phyloP scores from a whole-genome alignment of 2,329 filamentous ascomycete species.

The Cercospora sesami region DNA sequence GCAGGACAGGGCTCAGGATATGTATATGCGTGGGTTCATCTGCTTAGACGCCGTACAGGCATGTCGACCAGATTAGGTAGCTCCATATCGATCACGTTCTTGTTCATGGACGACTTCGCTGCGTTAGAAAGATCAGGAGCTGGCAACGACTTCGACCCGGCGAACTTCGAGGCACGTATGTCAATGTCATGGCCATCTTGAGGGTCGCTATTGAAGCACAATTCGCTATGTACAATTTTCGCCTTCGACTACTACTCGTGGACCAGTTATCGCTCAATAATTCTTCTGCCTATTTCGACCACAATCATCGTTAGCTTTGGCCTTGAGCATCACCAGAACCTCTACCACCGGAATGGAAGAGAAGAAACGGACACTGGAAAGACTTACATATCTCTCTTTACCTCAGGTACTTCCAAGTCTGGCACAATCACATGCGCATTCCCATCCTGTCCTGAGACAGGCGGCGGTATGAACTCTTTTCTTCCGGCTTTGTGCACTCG shows the following conservation, averaged over 20 bases:
- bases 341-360: too few relatives aligned
- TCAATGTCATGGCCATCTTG: too few relatives aligned
- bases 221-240: not conserved
- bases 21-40: not conserved
- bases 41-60: not conserved
- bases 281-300: not conserved
- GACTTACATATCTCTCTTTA: slow-evolving; percentile 7
- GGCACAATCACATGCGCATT: slow-evolving; percentile 8
- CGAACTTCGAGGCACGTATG: too few relatives aligned
- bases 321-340: not conserved
- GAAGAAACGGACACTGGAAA: not conserved
- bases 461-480: slow-evolving; percentile 25
- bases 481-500: slow-evolving; percentile 46
- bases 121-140: too few relatives aligned
- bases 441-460: slow-evolving; percentile 3
- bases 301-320: not conserved
- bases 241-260: too few relatives aligned
- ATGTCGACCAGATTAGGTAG: not conserved
- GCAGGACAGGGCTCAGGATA: not conserved
- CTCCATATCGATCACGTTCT: not conserved
- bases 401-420: not conserved
- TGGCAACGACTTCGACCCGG: too few relatives aligned
- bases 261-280: too few relatives aligned
- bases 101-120: not conserved
- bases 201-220: too few relatives aligned